Base-by-base conservation (phyloP, 129 eudicot species). In the Pseudognaphalium luteoalbum region DNA sequence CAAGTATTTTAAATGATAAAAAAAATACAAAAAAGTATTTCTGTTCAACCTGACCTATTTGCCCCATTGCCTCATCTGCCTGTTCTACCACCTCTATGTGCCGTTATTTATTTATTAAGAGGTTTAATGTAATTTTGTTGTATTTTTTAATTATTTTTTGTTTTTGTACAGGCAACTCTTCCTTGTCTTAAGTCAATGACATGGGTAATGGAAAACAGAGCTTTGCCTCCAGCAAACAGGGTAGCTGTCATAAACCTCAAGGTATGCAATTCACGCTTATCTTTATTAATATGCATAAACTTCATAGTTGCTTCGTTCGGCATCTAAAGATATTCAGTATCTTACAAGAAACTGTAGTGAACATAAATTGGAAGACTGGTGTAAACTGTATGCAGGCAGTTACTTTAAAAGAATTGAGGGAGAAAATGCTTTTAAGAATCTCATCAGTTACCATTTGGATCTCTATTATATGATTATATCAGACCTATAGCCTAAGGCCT, bases 181-280 rank as follows among this genome's bases (percentile, higher is more conserved):
- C 96, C 98, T 82, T 93, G 95, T 84, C 96, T 90, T 7, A 93
- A 93, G 92, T 93, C 98, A 70, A 90, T 90, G 98, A 93, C 95
- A 72, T 93, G 98, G 96, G 90, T 82, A 37, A 93, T 90, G 98
- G 92, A 93, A 90, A 88, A 90, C 72, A 93, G 87, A 82, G 81
- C 73, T 83, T 83, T 83, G 32, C 69, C 86, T 56, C 95, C 98
- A 35, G 96, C 84, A 30, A 90, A 85, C 86, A 88, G 95, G 82
- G 87, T 88, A 63, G 98, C 98, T 71, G 89, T 93, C 41, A 93
- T 93, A 80, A 88, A 82, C 78, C 82, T 93, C 57, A 90, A 90
- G 98, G 96, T 88, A 75, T 81, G 76, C 71, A 57, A 52, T 66
- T 30, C 44, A 68, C 32, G 41, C 74, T 67, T 28, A 29, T 54